Evolutionary conservation across 2,329 filamentous ascomycete genomes (phyloP).

Genomic region (Dothideomycetes sp.): DNA sequence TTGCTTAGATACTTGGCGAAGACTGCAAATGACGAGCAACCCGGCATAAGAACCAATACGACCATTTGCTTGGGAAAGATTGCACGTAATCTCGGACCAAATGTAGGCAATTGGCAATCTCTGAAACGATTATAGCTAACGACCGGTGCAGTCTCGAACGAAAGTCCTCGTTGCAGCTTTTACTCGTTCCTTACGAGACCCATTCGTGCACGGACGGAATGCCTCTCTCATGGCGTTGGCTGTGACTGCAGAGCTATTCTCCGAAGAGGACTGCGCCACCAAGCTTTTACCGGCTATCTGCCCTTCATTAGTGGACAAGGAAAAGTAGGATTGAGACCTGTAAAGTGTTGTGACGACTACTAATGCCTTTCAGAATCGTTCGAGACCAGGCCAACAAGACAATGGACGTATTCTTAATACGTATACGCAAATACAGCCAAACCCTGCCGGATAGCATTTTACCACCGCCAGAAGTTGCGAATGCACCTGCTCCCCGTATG

Average conservation of each 20-base stretch:
- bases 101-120: constrained; percentile 30
- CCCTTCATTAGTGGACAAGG: constrained; percentile 81
- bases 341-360: constrained; percentile 1
- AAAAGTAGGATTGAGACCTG: constrained; percentile 46
- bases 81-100: constrained; percentile 69
- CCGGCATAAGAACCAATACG: constrained; percentile 93
- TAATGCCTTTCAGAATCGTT: constrained; percentile 44
- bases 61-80: constrained; percentile 97
- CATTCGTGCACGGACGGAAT: constrained; percentile 88
- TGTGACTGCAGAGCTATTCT: constrained; percentile 77
- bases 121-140: no score
- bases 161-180: constrained; percentile 95
- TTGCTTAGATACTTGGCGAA: constrained; percentile 83
- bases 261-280: constrained; percentile 76
- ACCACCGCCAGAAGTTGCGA: constrained; percentile 48
- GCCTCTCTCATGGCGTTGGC: constrained; percentile 76
- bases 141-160: constrained; percentile 53
- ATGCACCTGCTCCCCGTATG: constrained; percentile 56
- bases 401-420: constrained; percentile 72
- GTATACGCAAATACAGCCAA: constrained; percentile 66
- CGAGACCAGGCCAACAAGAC: constrained; percentile 87
- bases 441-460: constrained; percentile 71
- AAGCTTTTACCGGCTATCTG: constrained; percentile 78
- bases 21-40: constrained; percentile 94
- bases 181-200: constrained; percentile 76